Conservation (phyloP, 1,284 basidiomycete species). For the Tilletia indica region DNA sequence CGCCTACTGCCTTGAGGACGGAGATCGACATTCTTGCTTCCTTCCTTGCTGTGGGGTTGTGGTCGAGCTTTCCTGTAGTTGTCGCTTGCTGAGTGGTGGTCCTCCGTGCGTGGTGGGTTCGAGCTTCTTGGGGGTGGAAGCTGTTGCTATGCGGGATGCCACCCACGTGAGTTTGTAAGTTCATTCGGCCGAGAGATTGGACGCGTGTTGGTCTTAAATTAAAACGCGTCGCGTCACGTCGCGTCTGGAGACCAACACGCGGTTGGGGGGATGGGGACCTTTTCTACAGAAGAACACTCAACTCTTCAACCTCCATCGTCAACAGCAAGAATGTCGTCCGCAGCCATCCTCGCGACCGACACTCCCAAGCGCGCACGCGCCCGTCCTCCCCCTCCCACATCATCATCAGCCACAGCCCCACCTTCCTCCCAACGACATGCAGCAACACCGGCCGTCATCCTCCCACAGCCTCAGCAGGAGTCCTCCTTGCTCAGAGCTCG, state of each 20-base stretch:
- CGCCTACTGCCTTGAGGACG: slow-evolving; percentile 76
- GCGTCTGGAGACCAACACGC: too few species aligned
- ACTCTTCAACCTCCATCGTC: too few species aligned
- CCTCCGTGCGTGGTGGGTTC: background rate
- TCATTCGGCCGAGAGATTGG: too few species aligned
- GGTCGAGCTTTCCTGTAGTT: background rate
- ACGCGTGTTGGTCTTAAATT: too few species aligned
- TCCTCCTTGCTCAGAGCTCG: background rate
- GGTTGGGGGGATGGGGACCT: too few species aligned
- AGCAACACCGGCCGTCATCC: background rate
- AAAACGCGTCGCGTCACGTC: too few species aligned
- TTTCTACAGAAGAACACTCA: too few species aligned
- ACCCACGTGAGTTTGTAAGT: too few species aligned
- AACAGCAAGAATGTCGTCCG: background rate
- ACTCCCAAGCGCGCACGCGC: background rate
- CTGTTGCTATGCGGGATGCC: background rate
- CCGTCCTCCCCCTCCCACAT: background rate
- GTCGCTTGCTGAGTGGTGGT: background rate
- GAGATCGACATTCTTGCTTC: slow-evolving; percentile 9
- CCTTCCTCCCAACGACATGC: too few species aligned
- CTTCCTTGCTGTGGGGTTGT: background rate
- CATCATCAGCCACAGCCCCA: background rate
- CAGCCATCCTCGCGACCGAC: background rate
- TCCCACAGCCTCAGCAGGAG: background rate
- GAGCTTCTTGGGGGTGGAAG: background rate